phyloP scores from a whole-genome alignment of 208 protist genomes.

The Leishmania guyanensis region DNA sequence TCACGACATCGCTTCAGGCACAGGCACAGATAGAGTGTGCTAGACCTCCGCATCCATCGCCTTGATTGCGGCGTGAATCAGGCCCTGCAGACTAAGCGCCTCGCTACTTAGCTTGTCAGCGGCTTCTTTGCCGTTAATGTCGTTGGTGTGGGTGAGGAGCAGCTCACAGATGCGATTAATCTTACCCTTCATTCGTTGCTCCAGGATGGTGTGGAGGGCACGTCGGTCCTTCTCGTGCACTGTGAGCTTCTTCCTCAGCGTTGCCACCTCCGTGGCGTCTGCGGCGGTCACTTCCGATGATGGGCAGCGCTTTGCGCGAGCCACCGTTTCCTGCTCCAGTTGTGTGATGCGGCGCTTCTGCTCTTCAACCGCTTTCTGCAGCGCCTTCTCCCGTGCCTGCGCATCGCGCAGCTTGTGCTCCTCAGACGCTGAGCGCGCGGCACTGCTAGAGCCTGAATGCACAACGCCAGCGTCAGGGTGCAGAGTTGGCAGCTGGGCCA shows the following conservation, averaged over 20 bases:
- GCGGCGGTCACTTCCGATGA: not conserved
- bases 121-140: not conserved
- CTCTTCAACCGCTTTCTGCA: constrained; percentile 8
- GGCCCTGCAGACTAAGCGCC: constrained; percentile 53
- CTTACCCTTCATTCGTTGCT: constrained; percentile 80
- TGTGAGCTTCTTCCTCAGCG: constrained; percentile 18
- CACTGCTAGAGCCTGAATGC: not conserved
- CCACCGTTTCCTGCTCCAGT: constrained; percentile 15
- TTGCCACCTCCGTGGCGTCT: constrained; percentile 8
- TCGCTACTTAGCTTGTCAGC: constrained; percentile 38
- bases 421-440: not conserved
- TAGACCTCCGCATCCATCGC: constrained; percentile 63
- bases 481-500: constrained; percentile 25
- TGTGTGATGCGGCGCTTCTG: constrained; percentile 10
- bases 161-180: constrained; percentile 73
- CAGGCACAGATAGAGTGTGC: not conserved
- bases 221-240: constrained; percentile 76
- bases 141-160: constrained; percentile 17
- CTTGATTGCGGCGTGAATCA: constrained; percentile 73
- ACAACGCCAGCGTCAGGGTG: not conserved
- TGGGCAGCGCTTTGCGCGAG: not conserved
- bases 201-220: constrained; percentile 88
- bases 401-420: constrained; percentile 5
- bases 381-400: constrained; percentile 14
- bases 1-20: not conserved